Percentiles rank a stretch among this genome's conserved stretches.
phyloP scores from a whole-genome alignment of 2,329 filamentous ascomycete genomes.

The Pseudocercospora crystallina region DNA sequence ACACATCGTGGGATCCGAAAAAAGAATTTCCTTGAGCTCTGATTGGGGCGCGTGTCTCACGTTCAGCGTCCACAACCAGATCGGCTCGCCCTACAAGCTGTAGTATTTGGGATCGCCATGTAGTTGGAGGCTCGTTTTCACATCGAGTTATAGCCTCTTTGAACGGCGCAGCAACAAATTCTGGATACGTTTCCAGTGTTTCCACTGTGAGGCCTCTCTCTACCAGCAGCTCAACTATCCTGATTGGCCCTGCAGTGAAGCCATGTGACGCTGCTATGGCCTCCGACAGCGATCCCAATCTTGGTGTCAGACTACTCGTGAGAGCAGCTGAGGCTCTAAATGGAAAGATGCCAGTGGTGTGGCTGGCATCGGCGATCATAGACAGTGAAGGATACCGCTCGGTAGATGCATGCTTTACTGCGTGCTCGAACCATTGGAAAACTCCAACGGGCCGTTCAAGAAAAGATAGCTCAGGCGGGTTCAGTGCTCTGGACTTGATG shows the following conservation, averaged over 20 bases:
- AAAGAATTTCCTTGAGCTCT: not conserved
- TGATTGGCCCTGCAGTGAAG: constrained; percentile 19
- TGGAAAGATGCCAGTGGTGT: not conserved
- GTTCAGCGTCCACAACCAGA: constrained; percentile 50
- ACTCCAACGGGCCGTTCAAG: constrained; percentile 31
- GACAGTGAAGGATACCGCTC: constrained; percentile 28
- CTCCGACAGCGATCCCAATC: constrained; percentile 24
- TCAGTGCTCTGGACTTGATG: constrained; percentile 25
- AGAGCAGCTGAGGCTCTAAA: constrained; percentile 9
- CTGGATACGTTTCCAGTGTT: constrained; percentile 79
- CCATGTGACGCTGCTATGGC: constrained; percentile 26
- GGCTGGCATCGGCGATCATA: constrained; percentile 23
- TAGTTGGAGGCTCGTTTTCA: constrained; percentile 75
- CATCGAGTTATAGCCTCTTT: constrained; percentile 82
- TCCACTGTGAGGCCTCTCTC: constrained; percentile 65
- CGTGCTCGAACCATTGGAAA: constrained; percentile 34
- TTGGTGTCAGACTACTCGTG: constrained; percentile 24
- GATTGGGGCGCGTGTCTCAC: not conserved
- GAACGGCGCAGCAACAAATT: constrained; percentile 76
- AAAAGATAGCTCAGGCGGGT: constrained; percentile 11
- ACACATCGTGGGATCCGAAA: constrained; percentile 7
- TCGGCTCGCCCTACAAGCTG: constrained; percentile 79
- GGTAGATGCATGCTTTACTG: constrained; percentile 15
- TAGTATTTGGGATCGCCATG: constrained; percentile 71
- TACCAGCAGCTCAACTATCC: constrained; percentile 61